Base-by-base conservation (phyloP, 2,329 filamentous ascomycete genomes). In the Neofusicoccum umdonicola region DNA sequence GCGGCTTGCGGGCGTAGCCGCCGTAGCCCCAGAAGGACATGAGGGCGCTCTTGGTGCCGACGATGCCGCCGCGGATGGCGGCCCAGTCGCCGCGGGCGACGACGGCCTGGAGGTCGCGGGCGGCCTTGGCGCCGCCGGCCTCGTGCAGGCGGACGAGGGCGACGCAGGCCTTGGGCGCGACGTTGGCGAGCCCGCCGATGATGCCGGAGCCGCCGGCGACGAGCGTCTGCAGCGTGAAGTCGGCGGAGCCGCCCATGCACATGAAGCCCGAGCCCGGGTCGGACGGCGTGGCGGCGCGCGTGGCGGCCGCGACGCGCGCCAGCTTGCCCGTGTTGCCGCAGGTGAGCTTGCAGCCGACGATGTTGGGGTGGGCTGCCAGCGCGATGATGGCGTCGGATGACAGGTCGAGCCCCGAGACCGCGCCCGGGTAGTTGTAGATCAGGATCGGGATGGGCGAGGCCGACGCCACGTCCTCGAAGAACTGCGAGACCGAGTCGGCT, bases 321-420 rank as follows among this genome's bases (percentile, higher is more conserved):
- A 90, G 79, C 74, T 90, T 90, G 67, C 88, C 87, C 31, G 88
- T 89, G 74, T 90, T 90, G 63, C 88, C 88, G 72, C 87, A 90
- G 1, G 88, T 90, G 65, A 90, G 79, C 76, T 90, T 90, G 72
- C 87, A 87, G 66, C 88, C 88, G 56, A 86, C 85, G 67, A 90
- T 89, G 71, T 89, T 89, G 42, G 84, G 82, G 70, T 90, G 87
- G 42, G 82, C 77, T 42, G 87, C 78, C 51, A 90, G 79, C 68
- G 82, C 80, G 68, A 88, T 78, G 70, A 90, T 85, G 66, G 82
- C 74, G 70, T 90, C 87, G 0, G 87, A 90, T 61, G 84, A 85
- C 64, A 90, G 80, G 69, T 90, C 88, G 67, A 90, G 74, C 15
- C 88, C 87, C 47, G 82, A 82, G 8, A 86, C 86, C 2, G 85